These are phyloP conservation scores for Leccinum ponderosum DNA, from an alignment of 1,284 basidiomycete genomes.

Conservation along the genomic window DNA sequence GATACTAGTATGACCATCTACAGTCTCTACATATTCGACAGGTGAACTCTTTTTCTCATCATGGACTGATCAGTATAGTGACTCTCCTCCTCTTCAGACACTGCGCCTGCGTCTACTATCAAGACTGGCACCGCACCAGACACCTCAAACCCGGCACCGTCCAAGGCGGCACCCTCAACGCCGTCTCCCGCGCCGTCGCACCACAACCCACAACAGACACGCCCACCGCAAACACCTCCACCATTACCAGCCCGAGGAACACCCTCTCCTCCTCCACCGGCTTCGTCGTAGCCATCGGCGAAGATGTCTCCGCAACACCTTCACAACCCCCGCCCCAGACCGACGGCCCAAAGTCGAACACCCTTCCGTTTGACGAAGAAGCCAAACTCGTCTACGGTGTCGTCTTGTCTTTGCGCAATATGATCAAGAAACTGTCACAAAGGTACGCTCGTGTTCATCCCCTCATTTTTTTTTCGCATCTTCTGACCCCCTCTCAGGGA, in stretches of 20 bases:
- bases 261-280: conserved; percentile 63
- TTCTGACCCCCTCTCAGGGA: conserved; percentile 50
- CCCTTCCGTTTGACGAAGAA: conserved; percentile 94
- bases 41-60: conserved; percentile 37
- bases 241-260: conserved; percentile 58
- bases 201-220: conserved; percentile 40
- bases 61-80: neutral
- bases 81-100: conserved; percentile 52
- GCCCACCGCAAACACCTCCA: conserved; percentile 33
- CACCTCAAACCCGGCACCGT: conserved; percentile 66
- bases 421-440: conserved; percentile 92
- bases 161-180: conserved; percentile 69
- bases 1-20: conserved; percentile 68
- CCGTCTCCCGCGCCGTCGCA: conserved; percentile 66
- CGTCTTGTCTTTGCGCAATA: conserved; percentile 87
- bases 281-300: conserved; percentile 66
- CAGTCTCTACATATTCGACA: conserved; percentile 89
- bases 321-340: conserved; percentile 33
- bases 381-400: conserved; percentile 98
- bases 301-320: conserved; percentile 43
- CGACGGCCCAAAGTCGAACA: conserved; percentile 39
- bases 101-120: conserved; percentile 90
- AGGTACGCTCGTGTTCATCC: conserved; percentile 39
- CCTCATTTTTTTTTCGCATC: conserved; percentile 1
- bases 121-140: conserved; percentile 87